These are phyloP conservation scores for Solanum rostratum DNA, from an alignment of 257 asterid genomes.

Conservation along the genomic window DNA sequence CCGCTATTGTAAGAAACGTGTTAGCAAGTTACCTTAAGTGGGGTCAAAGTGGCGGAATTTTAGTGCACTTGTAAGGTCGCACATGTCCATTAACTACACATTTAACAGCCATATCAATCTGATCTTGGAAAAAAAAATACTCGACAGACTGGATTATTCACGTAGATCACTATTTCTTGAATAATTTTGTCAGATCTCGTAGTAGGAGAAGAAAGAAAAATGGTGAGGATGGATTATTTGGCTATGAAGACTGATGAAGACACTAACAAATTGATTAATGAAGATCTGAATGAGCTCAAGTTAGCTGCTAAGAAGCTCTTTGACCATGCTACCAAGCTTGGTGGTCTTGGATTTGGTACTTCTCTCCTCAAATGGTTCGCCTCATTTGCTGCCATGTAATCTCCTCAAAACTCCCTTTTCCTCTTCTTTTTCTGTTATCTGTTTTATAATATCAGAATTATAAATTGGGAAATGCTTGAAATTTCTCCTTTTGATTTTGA, in stretches of 20 bases:
- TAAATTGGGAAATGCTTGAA: not conserved
- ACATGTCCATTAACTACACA: not conserved
- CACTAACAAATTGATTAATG: conserved; percentile 33
- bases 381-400: conserved; percentile 79
- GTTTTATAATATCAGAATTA: not conserved
- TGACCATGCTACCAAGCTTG: conserved; percentile 40
- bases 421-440: not conserved
- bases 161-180: not conserved
- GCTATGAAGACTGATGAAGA: conserved; percentile 50
- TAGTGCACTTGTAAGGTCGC: not conserved
- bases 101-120: not conserved
- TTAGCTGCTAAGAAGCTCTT: conserved; percentile 56
- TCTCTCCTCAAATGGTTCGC: conserved; percentile 81
- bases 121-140: not conserved
- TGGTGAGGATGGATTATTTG: conserved; percentile 61
- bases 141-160: not conserved
- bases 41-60: not conserved
- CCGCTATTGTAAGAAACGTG: not conserved
- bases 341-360: conserved; percentile 55
- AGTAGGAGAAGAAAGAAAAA: conserved; percentile 3
- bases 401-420: not conserved
- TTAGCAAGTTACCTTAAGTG: not conserved
- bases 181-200: not conserved
- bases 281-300: conserved; percentile 62
- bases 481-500: not conserved